These are phyloP conservation scores for Rhizopogon vinicolor DNA, from an alignment of 768 basidiomycete genomes.

Conservation along the genomic window DNA sequence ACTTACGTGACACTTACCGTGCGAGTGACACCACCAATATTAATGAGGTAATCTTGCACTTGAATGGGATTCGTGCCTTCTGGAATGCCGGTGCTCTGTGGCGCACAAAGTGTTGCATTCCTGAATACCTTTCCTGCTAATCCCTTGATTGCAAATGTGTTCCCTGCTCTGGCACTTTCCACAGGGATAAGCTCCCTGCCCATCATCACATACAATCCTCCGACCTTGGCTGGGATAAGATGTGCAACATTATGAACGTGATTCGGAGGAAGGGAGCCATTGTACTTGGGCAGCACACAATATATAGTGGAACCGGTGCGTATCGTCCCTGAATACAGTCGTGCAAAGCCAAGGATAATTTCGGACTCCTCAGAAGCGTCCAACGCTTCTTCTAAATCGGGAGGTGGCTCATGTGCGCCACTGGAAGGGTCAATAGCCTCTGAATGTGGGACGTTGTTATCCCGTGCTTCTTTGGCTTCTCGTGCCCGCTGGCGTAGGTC, in stretches of 20 bases:
- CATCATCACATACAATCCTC: slow-evolving; percentile 95
- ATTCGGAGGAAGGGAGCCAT: slow-evolving; percentile 49
- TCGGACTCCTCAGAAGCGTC: slow-evolving; percentile 35
- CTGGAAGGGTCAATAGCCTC: slow-evolving; percentile 1
- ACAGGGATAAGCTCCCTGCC: slow-evolving; percentile 89
- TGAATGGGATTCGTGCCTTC: slow-evolving; percentile 27
- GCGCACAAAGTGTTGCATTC: slow-evolving; percentile 84
- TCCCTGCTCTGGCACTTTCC: slow-evolving; percentile 80
- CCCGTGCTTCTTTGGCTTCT: slow-evolving; percentile 43
- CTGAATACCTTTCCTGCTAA: slow-evolving; percentile 88
- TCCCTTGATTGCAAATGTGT: slow-evolving; percentile 90
- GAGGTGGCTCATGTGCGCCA: neutral
- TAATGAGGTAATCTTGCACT: slow-evolving; percentile 58
- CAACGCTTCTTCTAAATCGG: neutral
- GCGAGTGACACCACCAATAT: slow-evolving; percentile 69
- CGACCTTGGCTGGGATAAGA: slow-evolving; percentile 55
- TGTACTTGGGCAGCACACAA: slow-evolving; percentile 87
- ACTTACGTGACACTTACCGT: neutral
- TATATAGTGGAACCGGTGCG: slow-evolving; percentile 57
- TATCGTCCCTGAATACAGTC: slow-evolving; percentile 89
- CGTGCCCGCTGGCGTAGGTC: slow-evolving; percentile 70
- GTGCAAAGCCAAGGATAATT: slow-evolving; percentile 85
- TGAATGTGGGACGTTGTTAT: slow-evolving; percentile 8
- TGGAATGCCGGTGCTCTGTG: slow-evolving; percentile 40
- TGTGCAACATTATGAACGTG: slow-evolving; percentile 69